phyloP scores from a whole-genome alignment of 352 stramenopile genomes.

The Peronospora tabacina region DNA sequence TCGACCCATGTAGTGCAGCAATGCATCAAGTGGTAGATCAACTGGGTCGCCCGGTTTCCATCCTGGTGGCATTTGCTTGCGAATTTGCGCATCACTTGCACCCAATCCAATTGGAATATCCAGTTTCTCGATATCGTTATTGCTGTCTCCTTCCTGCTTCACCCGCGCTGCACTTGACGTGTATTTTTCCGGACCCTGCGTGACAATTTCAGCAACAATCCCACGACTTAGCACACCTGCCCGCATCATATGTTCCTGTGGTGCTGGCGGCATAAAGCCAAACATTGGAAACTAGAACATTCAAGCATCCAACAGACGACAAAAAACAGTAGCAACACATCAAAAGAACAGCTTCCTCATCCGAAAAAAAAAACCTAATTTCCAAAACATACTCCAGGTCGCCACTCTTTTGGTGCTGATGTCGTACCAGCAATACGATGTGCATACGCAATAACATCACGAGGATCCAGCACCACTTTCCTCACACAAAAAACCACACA shows the following conservation, averaged over 20 bases:
- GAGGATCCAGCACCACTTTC: slow-evolving; percentile 62
- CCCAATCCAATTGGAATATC: slow-evolving; percentile 63
- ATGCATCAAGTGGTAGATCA: slow-evolving; percentile 64
- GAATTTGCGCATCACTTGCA: slow-evolving; percentile 60
- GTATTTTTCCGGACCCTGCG: slow-evolving; percentile 57
- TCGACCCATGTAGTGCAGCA: slow-evolving; percentile 74
- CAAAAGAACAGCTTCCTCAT: neutral
- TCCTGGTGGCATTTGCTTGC: slow-evolving; percentile 65
- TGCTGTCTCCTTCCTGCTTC: slow-evolving; percentile 26
- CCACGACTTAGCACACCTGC: slow-evolving; percentile 72
- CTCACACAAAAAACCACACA: too few species aligned
- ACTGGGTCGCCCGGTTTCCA: slow-evolving; percentile 78
- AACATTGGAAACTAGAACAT: slow-evolving; percentile 70
- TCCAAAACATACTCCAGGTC: slow-evolving; percentile 46
- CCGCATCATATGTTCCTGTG: slow-evolving; percentile 82
- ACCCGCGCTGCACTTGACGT: slow-evolving; percentile 38
- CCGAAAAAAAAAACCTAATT: neutral
- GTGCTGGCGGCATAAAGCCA: slow-evolving; percentile 78
- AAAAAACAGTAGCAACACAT: neutral
- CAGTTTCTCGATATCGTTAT: slow-evolving; percentile 32
- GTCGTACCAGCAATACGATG: slow-evolving; percentile 76
- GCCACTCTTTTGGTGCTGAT: slow-evolving; percentile 64
- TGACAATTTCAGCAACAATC: slow-evolving; percentile 74
- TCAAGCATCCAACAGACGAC: neutral
- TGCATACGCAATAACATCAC: slow-evolving; percentile 69